Percentiles rank a stretch among this genome's conserved stretches.
Evolutionary conservation across 306 rosid species (phyloP).

Genomic region (Citrullus mucosospermus): DNA sequence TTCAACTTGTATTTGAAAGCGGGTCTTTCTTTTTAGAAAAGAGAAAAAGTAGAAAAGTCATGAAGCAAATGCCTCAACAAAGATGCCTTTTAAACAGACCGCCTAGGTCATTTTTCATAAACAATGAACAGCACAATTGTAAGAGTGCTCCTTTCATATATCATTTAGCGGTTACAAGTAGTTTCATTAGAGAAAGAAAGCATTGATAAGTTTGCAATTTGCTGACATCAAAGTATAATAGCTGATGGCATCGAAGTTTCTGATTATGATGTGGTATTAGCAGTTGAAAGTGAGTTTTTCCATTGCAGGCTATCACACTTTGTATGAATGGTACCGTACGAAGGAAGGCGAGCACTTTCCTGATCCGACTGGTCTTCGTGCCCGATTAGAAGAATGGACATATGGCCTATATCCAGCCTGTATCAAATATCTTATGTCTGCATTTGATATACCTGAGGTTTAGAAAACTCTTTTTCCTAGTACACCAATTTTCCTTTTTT

Average conservation of each 20-base stretch:
- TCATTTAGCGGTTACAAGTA: too few relatives aligned
- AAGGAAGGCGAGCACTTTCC: conserved; percentile 94
- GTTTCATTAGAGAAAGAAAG: not conserved
- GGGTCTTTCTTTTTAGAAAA: too few relatives aligned
- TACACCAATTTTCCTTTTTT: not conserved
- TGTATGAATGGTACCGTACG: conserved; percentile 77
- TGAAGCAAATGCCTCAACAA: too few relatives aligned
- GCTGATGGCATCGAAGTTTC: not conserved
- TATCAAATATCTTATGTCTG: conserved; percentile 89
- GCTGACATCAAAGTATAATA: too few relatives aligned
- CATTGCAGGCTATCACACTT: conserved; percentile 75
- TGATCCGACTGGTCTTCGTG: conserved; percentile 95
- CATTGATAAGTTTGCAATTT: not conserved
- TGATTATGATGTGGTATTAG: not conserved
- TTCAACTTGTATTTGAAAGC: too few relatives aligned
- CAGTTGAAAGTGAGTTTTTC: not conserved
- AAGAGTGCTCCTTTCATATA: too few relatives aligned
- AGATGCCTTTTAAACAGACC: too few relatives aligned
- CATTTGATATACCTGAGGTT: conserved; percentile 99
- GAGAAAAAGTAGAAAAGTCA: too few relatives aligned
- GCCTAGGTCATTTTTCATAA: too few relatives aligned
- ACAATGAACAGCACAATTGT: too few relatives aligned
- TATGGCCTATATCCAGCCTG: conserved; percentile 97
- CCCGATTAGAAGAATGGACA: conserved; percentile 93
- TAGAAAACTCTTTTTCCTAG: conserved; percentile 9